Evolutionary conservation across 768 basidiomycete species (phyloP).

Genomic region (Tylopilus felleus): DNA sequence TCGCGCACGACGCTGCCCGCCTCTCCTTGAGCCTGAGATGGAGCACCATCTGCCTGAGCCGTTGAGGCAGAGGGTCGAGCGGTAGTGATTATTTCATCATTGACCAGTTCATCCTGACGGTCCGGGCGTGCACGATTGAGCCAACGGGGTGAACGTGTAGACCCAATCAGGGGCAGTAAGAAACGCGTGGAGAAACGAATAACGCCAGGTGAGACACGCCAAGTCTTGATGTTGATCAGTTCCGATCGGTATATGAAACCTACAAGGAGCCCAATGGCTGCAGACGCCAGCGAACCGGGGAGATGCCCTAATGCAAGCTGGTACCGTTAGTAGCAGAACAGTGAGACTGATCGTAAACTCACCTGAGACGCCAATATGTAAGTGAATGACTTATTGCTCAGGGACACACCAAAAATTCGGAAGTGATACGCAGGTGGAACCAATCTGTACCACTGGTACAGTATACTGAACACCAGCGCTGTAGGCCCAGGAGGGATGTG

Average conservation of each 20-base stretch:
- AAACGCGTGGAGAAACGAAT: conserved; percentile 54
- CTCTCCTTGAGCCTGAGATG: conserved; percentile 21
- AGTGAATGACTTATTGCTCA: conserved; percentile 73
- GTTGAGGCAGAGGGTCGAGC: conserved; percentile 39
- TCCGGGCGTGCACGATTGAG: conserved; percentile 77
- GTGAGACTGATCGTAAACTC: conserved; percentile 13
- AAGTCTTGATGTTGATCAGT: conserved; percentile 71
- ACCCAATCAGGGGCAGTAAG: conserved; percentile 66
- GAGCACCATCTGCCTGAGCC: conserved; percentile 20
- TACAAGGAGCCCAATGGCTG: conserved; percentile 60
- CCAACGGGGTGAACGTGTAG: conserved; percentile 58
- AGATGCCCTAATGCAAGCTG: conserved; percentile 68
- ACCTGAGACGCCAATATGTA: conserved; percentile 77
- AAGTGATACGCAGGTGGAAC: conserved; percentile 76
- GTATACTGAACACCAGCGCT: conserved; percentile 70
- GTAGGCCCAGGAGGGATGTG: conserved; percentile 73
- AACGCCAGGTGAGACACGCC: conserved; percentile 65
- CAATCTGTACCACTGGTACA: conserved; percentile 80
- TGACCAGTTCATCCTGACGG: conserved; percentile 28
- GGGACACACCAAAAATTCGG: conserved; percentile 65
- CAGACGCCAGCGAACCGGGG: conserved; percentile 62
- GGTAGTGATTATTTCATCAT: conserved; percentile 65
- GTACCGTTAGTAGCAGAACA: conserved; percentile 6
- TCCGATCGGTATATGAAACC: conserved; percentile 86
- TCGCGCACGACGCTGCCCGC: conserved; percentile 57